These are phyloP conservation scores for Fusarium miscanthi DNA, from an alignment of 2,329 filamentous ascomycete genomes.

Conservation along the genomic window DNA sequence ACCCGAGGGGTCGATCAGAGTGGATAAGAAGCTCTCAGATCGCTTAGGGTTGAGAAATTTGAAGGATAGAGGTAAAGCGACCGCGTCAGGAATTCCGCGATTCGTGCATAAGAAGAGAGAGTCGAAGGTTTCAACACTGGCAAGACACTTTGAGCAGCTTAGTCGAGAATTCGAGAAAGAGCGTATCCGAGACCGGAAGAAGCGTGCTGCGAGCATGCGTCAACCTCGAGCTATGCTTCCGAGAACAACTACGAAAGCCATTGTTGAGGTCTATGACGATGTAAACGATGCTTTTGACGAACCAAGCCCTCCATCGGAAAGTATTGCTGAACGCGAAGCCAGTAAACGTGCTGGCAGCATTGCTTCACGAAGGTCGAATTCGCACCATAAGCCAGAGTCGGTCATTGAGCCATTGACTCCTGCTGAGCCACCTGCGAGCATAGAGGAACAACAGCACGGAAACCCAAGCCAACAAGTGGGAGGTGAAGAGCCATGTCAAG, in stretches of 20 bases:
- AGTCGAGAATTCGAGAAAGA: conserved; percentile 98
- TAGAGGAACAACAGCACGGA: conserved; percentile 40
- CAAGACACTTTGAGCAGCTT: conserved; percentile 95
- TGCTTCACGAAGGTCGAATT: conserved; percentile 46
- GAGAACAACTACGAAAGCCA: conserved; percentile 91
- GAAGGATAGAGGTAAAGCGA: conserved; percentile 67
- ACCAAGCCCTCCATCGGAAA: conserved; percentile 66
- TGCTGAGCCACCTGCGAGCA: conserved; percentile 35
- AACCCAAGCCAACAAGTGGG: conserved; percentile 46
- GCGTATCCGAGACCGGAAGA: conserved; percentile 84
- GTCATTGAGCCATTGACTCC: conserved; percentile 40
- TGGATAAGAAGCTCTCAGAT: conserved; percentile 82
- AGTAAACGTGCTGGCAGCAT: conserved; percentile 46
- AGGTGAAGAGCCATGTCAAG: conserved; percentile 44
- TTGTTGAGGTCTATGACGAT: conserved; percentile 95
- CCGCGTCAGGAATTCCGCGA: conserved; percentile 85
- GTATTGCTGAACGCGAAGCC: conserved; percentile 45
- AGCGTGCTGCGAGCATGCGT: conserved; percentile 79
- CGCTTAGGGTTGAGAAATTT: conserved; percentile 73
- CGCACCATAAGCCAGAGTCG: conserved; percentile 26
- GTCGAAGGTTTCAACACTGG: conserved; percentile 88
- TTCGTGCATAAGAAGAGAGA: conserved; percentile 81
- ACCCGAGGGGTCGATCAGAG: conserved; percentile 57
- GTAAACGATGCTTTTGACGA: conserved; percentile 93
- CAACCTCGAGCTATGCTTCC: conserved; percentile 83